A percentile compares a stretch with the other conserved stretches of the same genome.
phyloP scores from a whole-genome alignment of 139 green algal species.

The Chlorella sp. region DNA sequence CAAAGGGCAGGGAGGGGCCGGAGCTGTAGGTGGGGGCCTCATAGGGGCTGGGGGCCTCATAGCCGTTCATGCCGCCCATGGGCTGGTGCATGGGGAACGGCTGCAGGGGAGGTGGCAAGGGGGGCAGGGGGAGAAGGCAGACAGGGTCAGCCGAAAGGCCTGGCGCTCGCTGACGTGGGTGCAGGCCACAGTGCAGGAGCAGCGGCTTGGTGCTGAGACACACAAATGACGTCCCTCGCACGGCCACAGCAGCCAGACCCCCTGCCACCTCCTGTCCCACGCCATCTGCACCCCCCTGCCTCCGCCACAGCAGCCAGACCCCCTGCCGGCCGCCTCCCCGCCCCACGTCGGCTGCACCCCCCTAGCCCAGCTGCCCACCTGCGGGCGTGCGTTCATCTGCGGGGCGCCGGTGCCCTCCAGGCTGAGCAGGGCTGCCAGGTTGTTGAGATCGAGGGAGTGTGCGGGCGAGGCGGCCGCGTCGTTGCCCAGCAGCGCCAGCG shows the following conservation, averaged over 20 bases:
- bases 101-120: background rate
- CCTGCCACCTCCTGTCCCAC: background rate
- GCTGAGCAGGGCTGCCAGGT: conserved; percentile 42
- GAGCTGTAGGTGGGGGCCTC: background rate
- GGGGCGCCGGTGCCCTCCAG: conserved; percentile 35
- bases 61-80: background rate
- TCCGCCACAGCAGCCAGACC: background rate
- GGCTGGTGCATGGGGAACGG: conserved; percentile 1
- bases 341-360: background rate
- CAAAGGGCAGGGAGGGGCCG: background rate
- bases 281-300: background rate
- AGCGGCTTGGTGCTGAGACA: background rate
- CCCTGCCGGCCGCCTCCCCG: too few relatives aligned
- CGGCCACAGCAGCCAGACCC: background rate
- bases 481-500: conserved; percentile 21
- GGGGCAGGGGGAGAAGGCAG: background rate
- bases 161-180: too few relatives aligned
- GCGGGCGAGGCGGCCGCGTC: background rate
- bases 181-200: background rate
- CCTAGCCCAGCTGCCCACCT: background rate
- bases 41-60: background rate
- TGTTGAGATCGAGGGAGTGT: conserved; percentile 16
- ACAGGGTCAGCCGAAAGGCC: background rate
- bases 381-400: background rate
- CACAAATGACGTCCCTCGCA: too few relatives aligned